Conservation (phyloP, 768 basidiomycete species). For the Naganishia antarctica region DNA sequence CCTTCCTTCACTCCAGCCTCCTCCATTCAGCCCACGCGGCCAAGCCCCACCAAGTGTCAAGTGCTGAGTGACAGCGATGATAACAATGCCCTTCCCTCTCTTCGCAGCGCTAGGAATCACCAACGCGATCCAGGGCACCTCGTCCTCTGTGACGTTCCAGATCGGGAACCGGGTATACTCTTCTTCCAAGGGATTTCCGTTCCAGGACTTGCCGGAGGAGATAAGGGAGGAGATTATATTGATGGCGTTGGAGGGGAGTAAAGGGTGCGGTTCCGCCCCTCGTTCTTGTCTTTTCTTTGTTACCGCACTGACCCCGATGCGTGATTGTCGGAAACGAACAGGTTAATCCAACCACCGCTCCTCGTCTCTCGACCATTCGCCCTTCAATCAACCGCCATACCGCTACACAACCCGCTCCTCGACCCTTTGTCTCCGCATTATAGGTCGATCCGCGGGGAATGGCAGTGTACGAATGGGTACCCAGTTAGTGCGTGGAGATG, state of each 20-base stretch:
- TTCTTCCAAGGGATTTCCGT: constrained; percentile 34
- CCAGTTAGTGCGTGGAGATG: constrained; percentile 40
- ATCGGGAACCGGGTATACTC: constrained; percentile 38
- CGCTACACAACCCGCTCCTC: constrained; percentile 32
- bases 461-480: constrained; percentile 35
- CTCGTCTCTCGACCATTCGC: constrained; percentile 19
- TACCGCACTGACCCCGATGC: too few relatives aligned
- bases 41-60: too few relatives aligned
- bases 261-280: constrained; percentile 24
- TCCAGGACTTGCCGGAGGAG: constrained; percentile 36
- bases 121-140: constrained; percentile 37
- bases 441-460: constrained; percentile 34
- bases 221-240: constrained; percentile 37
- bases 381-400: constrained; percentile 21
- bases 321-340: too few relatives aligned
- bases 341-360: constrained; percentile 35
- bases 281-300: too few relatives aligned
- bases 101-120: constrained; percentile 41
- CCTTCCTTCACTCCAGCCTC: neutral
- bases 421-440: constrained; percentile 36
- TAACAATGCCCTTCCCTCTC: too few relatives aligned
- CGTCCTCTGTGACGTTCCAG: constrained; percentile 36
- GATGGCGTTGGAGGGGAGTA: constrained; percentile 36
- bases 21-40: neutral
- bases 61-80: too few relatives aligned